Percentiles rank a stretch among this genome's conserved stretches.
phyloP scores from a whole-genome alignment of 2,329 filamentous ascomycete species.

The Fusarium equiseti region DNA sequence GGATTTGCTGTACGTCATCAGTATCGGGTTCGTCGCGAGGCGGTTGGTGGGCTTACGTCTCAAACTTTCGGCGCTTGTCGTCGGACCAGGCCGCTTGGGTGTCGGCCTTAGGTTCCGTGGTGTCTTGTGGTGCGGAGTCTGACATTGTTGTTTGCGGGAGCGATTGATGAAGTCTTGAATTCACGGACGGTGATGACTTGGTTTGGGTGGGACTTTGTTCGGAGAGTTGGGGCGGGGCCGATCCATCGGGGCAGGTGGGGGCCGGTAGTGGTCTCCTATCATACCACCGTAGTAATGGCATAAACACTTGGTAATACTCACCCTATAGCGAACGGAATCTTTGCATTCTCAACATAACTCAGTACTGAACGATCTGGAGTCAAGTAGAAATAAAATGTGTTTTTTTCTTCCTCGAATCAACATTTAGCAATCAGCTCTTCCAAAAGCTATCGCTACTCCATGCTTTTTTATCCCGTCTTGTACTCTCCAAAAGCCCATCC shows the following conservation, averaged over 20 bases:
- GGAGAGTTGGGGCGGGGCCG: constrained; percentile 24
- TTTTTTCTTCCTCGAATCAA: background rate
- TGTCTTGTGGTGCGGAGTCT: constrained; percentile 33
- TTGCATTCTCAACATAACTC: background rate
- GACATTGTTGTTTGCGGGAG: constrained; percentile 34
- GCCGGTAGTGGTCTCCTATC: too few relatives aligned
- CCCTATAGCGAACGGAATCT: background rate
- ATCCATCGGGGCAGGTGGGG: background rate
- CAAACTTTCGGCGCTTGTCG: constrained; percentile 72
- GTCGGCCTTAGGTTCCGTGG: constrained; percentile 21
- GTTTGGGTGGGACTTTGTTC: constrained; percentile 2
- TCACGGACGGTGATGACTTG: background rate
- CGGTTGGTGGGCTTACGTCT: constrained; percentile 61
- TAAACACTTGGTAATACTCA: background rate
- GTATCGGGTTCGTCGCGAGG: background rate
- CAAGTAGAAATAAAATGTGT: background rate
- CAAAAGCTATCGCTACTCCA: constrained; percentile 44
- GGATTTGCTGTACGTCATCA: constrained; percentile 72
- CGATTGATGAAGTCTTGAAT: constrained; percentile 5
- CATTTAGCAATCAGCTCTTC: background rate
- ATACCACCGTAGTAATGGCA: too few relatives aligned
- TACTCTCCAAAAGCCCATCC: constrained; percentile 50
- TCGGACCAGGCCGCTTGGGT: constrained; percentile 65
- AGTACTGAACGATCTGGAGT: background rate
- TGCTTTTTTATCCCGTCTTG: constrained; percentile 5